These are phyloP conservation scores for Eimeria acervulina DNA, from an alignment of 169 alveolate species.

Conservation along the genomic window DNA sequence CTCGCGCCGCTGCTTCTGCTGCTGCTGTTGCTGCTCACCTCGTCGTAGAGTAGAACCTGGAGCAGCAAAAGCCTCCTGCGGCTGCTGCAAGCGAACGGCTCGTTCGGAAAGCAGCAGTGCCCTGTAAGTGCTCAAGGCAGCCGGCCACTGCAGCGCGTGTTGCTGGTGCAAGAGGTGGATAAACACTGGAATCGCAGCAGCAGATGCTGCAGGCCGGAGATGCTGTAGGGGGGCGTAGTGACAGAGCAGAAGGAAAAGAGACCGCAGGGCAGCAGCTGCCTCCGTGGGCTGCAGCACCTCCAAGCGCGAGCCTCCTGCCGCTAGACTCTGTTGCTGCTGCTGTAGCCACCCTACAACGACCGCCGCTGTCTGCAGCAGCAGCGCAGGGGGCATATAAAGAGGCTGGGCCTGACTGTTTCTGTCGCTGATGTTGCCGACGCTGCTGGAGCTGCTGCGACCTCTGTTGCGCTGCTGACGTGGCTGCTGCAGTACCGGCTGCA, in stretches of 20 bases:
- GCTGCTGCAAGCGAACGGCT: neutral
- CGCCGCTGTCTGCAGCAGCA: slow-evolving; percentile 32
- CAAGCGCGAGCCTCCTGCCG: slow-evolving; percentile 32
- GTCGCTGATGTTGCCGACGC: slow-evolving; percentile 29
- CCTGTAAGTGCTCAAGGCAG: slow-evolving; percentile 27
- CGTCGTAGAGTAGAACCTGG: neutral
- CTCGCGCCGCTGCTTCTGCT: neutral
- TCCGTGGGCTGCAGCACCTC: slow-evolving; percentile 54
- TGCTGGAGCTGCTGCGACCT: neutral
- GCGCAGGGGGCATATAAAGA: slow-evolving; percentile 9
- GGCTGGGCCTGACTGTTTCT: slow-evolving; percentile 3
- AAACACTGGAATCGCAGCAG: slow-evolving; percentile 25
- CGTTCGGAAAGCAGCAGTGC: slow-evolving; percentile 25
- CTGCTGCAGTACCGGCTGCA: slow-evolving; percentile 25
- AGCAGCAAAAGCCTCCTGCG: neutral
- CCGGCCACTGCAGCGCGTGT: slow-evolving; percentile 43
- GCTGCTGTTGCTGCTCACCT: neutral
- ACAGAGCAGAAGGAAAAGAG: neutral
- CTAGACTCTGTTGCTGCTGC: slow-evolving; percentile 24
- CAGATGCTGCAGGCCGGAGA: slow-evolving; percentile 46
- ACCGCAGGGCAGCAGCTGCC: slow-evolving; percentile 59
- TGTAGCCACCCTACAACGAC: slow-evolving; percentile 32
- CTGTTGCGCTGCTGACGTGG: slow-evolving; percentile 30
- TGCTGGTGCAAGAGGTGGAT: slow-evolving; percentile 67
- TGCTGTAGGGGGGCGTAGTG: slow-evolving; percentile 38